A percentile compares a stretch with the other conserved stretches of the same genome.
Conservation (phyloP, 2,329 filamentous ascomycete species). For the Tolypocladium cylindrosporum region DNA sequence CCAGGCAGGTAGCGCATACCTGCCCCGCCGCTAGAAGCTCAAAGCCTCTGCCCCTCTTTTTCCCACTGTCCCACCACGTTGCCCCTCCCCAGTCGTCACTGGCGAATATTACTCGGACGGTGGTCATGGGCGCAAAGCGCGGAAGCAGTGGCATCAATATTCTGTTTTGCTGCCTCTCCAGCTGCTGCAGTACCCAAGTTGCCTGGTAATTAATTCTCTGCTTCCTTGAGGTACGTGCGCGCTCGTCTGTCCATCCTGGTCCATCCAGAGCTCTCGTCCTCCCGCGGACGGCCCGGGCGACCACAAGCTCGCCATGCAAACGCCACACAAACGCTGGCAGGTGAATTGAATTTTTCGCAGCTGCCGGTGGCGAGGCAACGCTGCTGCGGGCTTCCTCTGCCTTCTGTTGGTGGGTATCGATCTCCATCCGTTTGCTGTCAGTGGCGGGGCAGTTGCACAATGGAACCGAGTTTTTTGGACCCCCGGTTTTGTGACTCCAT, state of each 20-base stretch:
- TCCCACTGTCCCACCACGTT: neutral
- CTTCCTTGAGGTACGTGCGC: too few relatives aligned
- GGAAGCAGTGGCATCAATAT: neutral
- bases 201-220: too few relatives aligned
- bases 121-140: neutral
- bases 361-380: slow-evolving; percentile 6
- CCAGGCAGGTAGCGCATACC: slow-evolving; percentile 5
- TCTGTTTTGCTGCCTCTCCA: neutral
- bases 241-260: neutral
- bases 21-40: slow-evolving; percentile 4
- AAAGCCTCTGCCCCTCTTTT: slow-evolving; percentile 7
- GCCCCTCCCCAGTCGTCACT: neutral
- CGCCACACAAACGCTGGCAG: neutral
- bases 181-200: too few relatives aligned
- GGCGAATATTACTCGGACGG: neutral
- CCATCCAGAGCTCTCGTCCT: neutral
- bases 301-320: neutral
- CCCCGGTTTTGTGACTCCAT: neutral
- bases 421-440: neutral
- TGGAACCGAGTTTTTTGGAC: neutral
- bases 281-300: too few relatives aligned
- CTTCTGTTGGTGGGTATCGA: neutral
- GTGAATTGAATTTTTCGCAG: slow-evolving; percentile 4
- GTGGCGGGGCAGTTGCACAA: neutral
- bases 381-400: neutral